These are phyloP conservation scores for Dioscorea zingiberensis DNA, from an alignment of 106 monocot genomes.

Conservation along the genomic window DNA sequence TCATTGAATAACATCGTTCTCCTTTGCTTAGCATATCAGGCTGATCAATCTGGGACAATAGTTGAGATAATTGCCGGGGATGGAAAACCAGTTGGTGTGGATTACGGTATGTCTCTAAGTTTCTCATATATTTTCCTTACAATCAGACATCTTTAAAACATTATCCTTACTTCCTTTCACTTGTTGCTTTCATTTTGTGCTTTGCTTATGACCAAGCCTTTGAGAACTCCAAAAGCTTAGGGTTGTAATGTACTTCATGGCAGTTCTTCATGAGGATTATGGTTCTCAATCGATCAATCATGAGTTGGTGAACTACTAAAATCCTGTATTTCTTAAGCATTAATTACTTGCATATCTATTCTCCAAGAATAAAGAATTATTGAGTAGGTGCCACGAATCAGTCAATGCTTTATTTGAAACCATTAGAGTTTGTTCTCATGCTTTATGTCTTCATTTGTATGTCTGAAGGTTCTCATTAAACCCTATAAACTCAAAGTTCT, in stretches of 20 bases:
- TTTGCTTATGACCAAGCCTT: slow-evolving; percentile 56
- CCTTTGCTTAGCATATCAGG: slow-evolving; percentile 16
- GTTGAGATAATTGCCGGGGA: slow-evolving; percentile 58
- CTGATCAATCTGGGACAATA: slow-evolving; percentile 69
- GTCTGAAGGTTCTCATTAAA: too few relatives aligned
- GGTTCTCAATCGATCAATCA: neutral
- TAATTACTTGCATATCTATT: too few relatives aligned
- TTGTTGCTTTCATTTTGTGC: slow-evolving; percentile 33
- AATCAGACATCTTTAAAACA: neutral
- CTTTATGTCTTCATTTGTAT: too few relatives aligned
- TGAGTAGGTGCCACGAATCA: too few relatives aligned
- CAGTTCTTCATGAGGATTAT: neutral
- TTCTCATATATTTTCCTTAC: neutral
- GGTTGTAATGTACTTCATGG: neutral
- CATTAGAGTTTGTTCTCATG: too few relatives aligned
- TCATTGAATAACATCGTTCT: neutral
- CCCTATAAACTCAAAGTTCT: too few relatives aligned
- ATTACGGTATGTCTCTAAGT: slow-evolving; percentile 35
- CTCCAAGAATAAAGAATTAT: too few relatives aligned
- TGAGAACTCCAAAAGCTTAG: slow-evolving; percentile 12
- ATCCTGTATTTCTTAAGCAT: too few relatives aligned
- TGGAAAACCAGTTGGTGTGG: slow-evolving; percentile 65
- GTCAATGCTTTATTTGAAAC: too few relatives aligned
- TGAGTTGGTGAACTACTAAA: too few relatives aligned
- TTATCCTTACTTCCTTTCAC: neutral